Evolutionary conservation across 75 land plant genomes (phyloP), one percentile per base, ranked within the genome.

Genomic region (Picea glauca): DNA sequence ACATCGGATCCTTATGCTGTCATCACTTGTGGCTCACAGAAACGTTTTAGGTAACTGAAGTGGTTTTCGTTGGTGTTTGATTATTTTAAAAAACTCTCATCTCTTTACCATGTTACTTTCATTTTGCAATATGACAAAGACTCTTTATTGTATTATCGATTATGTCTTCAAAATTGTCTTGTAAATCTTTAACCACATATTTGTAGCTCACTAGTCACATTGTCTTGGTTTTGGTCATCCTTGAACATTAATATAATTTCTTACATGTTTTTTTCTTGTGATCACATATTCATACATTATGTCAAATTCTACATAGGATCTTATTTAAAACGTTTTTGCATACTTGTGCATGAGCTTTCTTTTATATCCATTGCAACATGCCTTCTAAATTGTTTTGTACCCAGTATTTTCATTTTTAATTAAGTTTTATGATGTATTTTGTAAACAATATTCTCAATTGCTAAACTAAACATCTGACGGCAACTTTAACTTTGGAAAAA

Each of bases 1-100:
- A 93, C 96, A 74, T 98, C 99, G 20, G 99, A 98, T 93, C 99
- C 99, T 75, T 98, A 98, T 87, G 96, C 94, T 30, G 89, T 98
- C 58, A 90, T 98, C 59, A 93, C 93, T 64, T 98, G 56, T 50
- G 56, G 56, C 56, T 50, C 56, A 50, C 56, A 50, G 56, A 50
- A 50, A 70, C 56, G 74, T 20, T 70, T 70, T 70, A 70, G 74
- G 74, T 70, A 70, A 70, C 4, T 70, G 54, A 70, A 56, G 21
- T 70, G 12, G n/a, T 70, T 40, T 70, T 70, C 73, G 8, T 70
- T n/a, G 23, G 73, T 43, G 26, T 18, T 43, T 20, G 50, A 70
- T 38, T 70, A 38, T 38, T 38, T n/a, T 50, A 50, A 50, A 70
- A 50, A 43, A 9, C n/a, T 9, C 54, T 43, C 54, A 9, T 43